Evolutionary conservation across 139 green algal species (phyloP).

Genomic region (Chlorella sp.): DNA sequence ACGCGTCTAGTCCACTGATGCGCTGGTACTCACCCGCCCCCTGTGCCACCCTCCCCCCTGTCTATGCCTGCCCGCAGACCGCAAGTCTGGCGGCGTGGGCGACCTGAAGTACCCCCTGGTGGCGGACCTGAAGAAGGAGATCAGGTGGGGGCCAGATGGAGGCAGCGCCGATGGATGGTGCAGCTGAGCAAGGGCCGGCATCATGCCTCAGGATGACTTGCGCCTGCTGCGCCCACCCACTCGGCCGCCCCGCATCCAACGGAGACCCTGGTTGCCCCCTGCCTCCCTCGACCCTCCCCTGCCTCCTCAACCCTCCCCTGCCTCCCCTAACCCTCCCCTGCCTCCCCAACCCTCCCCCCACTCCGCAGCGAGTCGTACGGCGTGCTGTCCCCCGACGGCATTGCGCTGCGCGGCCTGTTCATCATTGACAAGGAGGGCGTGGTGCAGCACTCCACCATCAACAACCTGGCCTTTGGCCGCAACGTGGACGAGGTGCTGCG

Average conservation of each 20-base stretch:
- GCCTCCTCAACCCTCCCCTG: background rate
- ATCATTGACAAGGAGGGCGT: constrained; percentile 97
- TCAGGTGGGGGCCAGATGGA: constrained; percentile 51
- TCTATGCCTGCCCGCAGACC: constrained; percentile 46
- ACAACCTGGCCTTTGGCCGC: constrained; percentile 98
- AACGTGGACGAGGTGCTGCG: constrained; percentile 97
- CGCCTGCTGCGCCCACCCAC: too few species aligned
- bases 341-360: background rate
- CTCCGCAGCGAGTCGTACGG: constrained; percentile 67
- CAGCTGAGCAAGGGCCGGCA: too few species aligned
- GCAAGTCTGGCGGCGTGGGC: constrained; percentile 89
- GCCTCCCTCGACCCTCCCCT: too few species aligned
- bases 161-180: too few species aligned
- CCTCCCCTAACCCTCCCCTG: background rate
- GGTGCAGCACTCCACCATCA: constrained; percentile 98
- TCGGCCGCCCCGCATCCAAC: too few species aligned
- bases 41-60: background rate
- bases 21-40: too few species aligned
- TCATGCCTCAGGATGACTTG: too few species aligned
- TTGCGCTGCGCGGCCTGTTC: constrained; percentile 93
- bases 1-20: too few species aligned
- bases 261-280: too few species aligned
- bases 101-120: constrained; percentile 98
- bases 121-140: constrained; percentile 95
- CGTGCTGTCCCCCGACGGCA: constrained; percentile 89